Percentiles rank a stretch among this genome's conserved stretches.
These are phyloP conservation scores for Papilionanthe hybrid DNA, from an alignment of 116 monocot genomes.

Conservation along the genomic window DNA sequence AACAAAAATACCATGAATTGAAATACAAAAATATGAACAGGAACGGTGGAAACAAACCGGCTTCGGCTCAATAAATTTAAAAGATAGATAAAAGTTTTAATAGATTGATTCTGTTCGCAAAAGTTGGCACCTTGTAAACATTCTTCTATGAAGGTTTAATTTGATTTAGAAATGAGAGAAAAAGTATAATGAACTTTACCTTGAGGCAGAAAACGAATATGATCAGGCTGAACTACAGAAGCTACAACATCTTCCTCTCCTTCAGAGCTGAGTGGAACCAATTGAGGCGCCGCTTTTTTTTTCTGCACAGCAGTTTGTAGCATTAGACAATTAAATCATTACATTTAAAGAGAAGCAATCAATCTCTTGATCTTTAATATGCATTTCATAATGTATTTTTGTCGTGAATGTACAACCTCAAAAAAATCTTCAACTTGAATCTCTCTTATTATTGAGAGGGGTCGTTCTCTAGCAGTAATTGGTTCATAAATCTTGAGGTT, in stretches of 20 bases:
- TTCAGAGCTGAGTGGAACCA: slow-evolving; percentile 12
- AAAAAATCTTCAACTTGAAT: too few species aligned
- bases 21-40: background rate
- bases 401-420: too few species aligned
- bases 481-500: too few species aligned
- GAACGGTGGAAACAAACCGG: background rate
- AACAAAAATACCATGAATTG: background rate
- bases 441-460: too few species aligned
- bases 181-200: slow-evolving; percentile 27
- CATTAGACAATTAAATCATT: background rate
- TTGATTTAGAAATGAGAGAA: background rate
- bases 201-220: slow-evolving; percentile 62
- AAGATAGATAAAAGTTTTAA: background rate
- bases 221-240: slow-evolving; percentile 58
- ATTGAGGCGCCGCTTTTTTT: background rate
- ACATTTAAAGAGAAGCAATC: background rate
- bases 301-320: background rate
- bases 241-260: slow-evolving; percentile 40
- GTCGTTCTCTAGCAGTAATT: too few species aligned
- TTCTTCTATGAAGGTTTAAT: background rate
- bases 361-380: too few species aligned
- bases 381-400: too few species aligned
- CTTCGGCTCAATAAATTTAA: background rate
- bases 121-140: background rate
- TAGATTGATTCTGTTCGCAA: background rate